Evolutionary conservation across 2,329 filamentous ascomycete species (phyloP), one percentile per base, ranked within the genome.

Genomic region (Cryphonectria japonica): DNA sequence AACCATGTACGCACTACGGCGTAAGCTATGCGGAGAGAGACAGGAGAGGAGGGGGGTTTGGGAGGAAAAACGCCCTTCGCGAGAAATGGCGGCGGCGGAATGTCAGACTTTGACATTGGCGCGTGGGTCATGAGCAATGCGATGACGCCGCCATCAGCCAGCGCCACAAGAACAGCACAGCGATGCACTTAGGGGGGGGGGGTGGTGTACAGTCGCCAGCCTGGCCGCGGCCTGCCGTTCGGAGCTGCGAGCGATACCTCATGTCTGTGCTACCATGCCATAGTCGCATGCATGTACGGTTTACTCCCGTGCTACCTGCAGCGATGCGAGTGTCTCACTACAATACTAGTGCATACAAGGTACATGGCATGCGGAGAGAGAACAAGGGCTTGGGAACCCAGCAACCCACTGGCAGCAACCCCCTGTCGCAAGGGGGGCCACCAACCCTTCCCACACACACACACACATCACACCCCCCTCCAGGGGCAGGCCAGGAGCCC

Each of bases 61-160:
- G 26, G 26, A 26, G 26, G 26, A 26, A 9, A n/a, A 50, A 50
- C 46, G 7, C 5, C 29, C 26, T 32, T 59, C 2, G 29, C 16
- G 54, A 32, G 54, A 59, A 16, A n/a, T n/a, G 46, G 46, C 54
- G 59, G 69, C 65, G 57, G 57, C 65, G 69, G 50, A 64, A 66
- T 54, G 32, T 57, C 50, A 54, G 39, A 29, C 34, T 39, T 46
- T 37, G 41, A 66, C 65, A 19, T 37, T 32, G 50, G 69, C 65
- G 69, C 69, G 66, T 70, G 66, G 69, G 67, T 68, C 62, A 62
- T 46, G 69, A 71, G 69, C 68, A 71, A 71, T 59, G 69, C 59
- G 68, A 71, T 59, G 54, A 59, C 54, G 54, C 54, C 54, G 54
- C 54, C 26, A 59, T 34, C 54, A 59, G 54, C 54, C 54, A 59